phyloP scores from a whole-genome alignment of 148 eudicot species.

The Chenopodium formosanum region DNA sequence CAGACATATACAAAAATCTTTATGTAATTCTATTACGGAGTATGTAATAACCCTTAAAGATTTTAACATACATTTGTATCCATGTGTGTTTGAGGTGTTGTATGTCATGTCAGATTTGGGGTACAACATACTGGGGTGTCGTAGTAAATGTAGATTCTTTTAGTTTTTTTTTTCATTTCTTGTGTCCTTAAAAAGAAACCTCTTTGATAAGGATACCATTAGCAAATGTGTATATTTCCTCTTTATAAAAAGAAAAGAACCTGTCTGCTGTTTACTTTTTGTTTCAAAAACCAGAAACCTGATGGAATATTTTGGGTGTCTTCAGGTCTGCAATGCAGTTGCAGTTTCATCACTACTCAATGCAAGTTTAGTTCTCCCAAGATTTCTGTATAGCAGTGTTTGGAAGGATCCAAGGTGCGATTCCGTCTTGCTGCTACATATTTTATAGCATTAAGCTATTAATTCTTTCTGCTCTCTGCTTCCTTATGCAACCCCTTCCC shows the following conservation, averaged over 20 bases:
- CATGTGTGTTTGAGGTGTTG: background rate
- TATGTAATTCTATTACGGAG: background rate
- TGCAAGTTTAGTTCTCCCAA: constrained; percentile 88
- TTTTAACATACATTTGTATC: background rate
- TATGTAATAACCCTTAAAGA: background rate
- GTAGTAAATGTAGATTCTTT: background rate
- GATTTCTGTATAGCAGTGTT: constrained; percentile 85
- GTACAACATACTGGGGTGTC: background rate
- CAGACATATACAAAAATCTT: background rate
- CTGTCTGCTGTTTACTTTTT: background rate
- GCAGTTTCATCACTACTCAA: constrained; percentile 86
- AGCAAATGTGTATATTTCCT: too few relatives aligned
- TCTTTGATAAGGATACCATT: background rate
- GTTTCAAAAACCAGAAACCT: background rate
- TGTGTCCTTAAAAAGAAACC: background rate
- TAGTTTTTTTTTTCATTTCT: background rate
- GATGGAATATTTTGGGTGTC: constrained; percentile 15
- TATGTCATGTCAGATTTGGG: background rate
- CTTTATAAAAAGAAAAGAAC: background rate
- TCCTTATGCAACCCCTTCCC: background rate
- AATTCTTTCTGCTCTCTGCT: background rate
- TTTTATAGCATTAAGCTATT: background rate
- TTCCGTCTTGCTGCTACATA: background rate
- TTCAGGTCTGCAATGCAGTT: constrained; percentile 95
- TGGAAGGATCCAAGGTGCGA: constrained; percentile 92